These are phyloP conservation scores for Xerocomus brunneocitrinus DNA, from an alignment of 768 basidiomycete genomes.

Conservation along the genomic window DNA sequence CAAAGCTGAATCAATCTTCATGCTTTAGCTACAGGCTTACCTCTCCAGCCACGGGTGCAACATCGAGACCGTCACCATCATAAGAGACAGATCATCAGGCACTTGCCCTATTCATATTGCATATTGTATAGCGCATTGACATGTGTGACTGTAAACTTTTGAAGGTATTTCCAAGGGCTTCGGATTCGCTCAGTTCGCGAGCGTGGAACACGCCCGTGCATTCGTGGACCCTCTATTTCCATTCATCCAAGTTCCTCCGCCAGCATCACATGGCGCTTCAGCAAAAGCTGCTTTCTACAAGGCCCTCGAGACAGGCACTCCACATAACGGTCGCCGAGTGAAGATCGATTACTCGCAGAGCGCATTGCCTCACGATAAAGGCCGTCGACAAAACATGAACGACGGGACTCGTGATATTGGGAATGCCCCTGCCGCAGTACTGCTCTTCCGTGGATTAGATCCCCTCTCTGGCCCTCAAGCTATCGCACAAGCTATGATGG, in stretches of 20 bases:
- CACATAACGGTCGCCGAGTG: conserved; percentile 78
- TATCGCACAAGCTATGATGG: conserved; percentile 77
- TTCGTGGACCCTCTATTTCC: conserved; percentile 92
- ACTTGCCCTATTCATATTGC: conserved; percentile 79
- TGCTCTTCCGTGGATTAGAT: conserved; percentile 90
- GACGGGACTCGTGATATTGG: conserved; percentile 97
- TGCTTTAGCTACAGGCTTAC: conserved; percentile 70
- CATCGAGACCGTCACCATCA: conserved; percentile 88
- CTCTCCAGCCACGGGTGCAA: conserved; percentile 67
- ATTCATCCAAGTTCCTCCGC: conserved; percentile 88
- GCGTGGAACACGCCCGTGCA: conserved; percentile 78
- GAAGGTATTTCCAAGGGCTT: conserved; percentile 93
- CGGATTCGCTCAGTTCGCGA: conserved; percentile 93
- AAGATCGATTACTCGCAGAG: conserved; percentile 96
- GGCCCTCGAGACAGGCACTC: conserved; percentile 63
- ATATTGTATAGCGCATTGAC: conserved; percentile 68
- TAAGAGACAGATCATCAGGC: conserved; percentile 95
- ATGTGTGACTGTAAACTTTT: conserved; percentile 59
- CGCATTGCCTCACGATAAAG: conserved; percentile 65
- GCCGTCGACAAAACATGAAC: conserved; percentile 66
- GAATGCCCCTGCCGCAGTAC: conserved; percentile 71
- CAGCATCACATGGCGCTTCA: conserved; percentile 81
- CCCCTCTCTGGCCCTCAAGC: conserved; percentile 83
- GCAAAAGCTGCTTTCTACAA: conserved; percentile 69
- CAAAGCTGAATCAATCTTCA: conserved; percentile 33